Evolutionary conservation across 23 red algal genomes (phyloP), one percentile per base, ranked within the genome.

Genomic region (Gracilaria domingensis): DNA sequence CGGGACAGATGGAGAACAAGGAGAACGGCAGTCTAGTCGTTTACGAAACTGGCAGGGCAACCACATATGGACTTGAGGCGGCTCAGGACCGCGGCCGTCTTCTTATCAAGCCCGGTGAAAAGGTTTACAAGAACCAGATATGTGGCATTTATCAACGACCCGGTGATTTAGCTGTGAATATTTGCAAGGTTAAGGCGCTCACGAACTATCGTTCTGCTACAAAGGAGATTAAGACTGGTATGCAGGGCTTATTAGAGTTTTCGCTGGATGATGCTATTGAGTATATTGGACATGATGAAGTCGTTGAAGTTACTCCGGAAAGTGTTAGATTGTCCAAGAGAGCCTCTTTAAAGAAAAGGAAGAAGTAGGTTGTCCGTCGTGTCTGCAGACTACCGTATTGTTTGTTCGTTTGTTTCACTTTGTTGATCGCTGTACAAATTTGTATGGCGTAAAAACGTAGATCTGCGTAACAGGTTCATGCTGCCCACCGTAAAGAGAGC

Each of bases 81-180:
- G 91, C 96, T 0, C 96, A 98, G 80, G 91, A 95, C 12, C 92
- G 96, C 28, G 96, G 96, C 9, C 62, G 78, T 64, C 47, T 95
- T 36, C 82, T 98, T 49, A 67, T 92, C 21, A 29, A 39, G 48
- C 96, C 96, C 9, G 92, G 92, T 35, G 88, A 92, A 30, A 91
- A 95, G 66, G 88, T 98, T 35, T 95, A 95, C 82, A 91, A 92
- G 82, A 95, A 98, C 67, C 96, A 98, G 70, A 95, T 98, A 54
- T 86, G 93, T 37, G 96, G 96, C 14, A 79, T 95, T 79, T 87
- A 98, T 67, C 86, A 94, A 74, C 87, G 92, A 2, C 45, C 91
- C 8, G 91, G 86, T 30, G 93, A 98, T 74, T 70, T 98, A 7
- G 21, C 75, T 4, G 62, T 98, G 0, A 98, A 98, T 44, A 93